Percentiles rank a stretch among this genome's conserved stretches.
Conservation (phyloP, 441 rosid species). For the Macaranga tanarius region DNA sequence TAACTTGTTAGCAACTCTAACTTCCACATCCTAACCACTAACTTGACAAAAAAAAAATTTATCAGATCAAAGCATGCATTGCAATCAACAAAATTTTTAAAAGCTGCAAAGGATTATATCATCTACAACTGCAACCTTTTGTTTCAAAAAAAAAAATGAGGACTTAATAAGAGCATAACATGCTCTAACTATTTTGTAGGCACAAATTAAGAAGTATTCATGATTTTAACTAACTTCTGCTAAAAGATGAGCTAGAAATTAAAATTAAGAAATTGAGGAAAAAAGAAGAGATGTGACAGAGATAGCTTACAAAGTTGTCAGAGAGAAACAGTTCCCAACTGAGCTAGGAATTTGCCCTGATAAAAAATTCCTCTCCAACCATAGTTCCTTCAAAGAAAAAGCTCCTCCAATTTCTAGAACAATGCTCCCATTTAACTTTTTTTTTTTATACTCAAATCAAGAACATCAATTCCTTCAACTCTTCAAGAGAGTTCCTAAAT, state of each 20-base stretch:
- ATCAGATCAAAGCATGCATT: not conserved
- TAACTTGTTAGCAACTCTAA: not conserved
- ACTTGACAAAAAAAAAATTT: not conserved
- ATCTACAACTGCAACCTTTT: not conserved
- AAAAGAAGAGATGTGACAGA: conserved; percentile 19
- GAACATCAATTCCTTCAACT: conserved; percentile 37
- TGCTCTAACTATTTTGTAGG: not conserved
- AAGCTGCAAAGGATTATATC: not conserved
- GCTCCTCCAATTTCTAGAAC: conserved; percentile 69
- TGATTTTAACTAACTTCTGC: conserved; percentile 9
- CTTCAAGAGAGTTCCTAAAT: conserved; percentile 59
- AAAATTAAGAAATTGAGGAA: conserved; percentile 17
- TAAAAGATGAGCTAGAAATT: not conserved
- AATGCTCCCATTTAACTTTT: conserved; percentile 64
- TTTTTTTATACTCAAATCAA: conserved; percentile 72
- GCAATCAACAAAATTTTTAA: not conserved
- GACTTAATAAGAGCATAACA: no score
- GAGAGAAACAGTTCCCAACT: conserved; percentile 54
- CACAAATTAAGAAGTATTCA: not conserved
- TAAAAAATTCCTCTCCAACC: conserved; percentile 57
- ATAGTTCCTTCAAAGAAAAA: conserved; percentile 50
- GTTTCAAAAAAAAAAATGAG: no score
- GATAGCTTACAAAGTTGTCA: conserved; percentile 62
- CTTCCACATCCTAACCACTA: conserved; percentile 5
- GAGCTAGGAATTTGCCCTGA: conserved; percentile 66